Percentiles rank a stretch among this genome's conserved stretches.
phyloP scores from a whole-genome alignment of 75 land plant species.

The Isoetes taiwanensis region DNA sequence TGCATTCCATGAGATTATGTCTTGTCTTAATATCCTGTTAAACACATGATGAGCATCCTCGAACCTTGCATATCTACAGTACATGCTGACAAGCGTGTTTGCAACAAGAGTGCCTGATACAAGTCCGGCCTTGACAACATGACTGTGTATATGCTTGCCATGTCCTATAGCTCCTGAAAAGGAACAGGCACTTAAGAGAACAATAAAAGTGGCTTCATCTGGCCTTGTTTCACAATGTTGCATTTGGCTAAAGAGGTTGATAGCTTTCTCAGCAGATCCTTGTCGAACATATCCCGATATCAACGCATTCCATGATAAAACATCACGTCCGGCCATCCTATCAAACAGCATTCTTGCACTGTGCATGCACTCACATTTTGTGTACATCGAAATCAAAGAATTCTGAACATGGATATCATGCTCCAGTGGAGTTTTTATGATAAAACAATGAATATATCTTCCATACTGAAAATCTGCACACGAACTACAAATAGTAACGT shows the following conservation, averaged over 20 bases:
- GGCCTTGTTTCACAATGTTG: background rate
- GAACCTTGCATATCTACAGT: constrained; percentile 9
- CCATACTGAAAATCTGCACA: too few species aligned
- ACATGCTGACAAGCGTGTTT: constrained; percentile 20
- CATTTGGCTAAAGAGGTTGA: constrained; percentile 20
- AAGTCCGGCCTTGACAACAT: background rate
- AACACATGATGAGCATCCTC: constrained; percentile 5
- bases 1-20: too few species aligned
- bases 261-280: constrained; percentile 26
- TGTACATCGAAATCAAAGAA: background rate
- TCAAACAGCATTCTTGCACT: background rate
- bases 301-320: constrained; percentile 36
- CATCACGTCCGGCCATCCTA: background rate
- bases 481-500: too few species aligned
- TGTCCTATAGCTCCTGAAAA: background rate
- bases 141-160: constrained; percentile 15
- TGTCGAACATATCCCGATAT: constrained; percentile 49
- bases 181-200: constrained; percentile 20
- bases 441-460: too few species aligned
- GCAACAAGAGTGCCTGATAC: constrained; percentile 4
- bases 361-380: background rate
- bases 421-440: too few species aligned
- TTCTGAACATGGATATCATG: too few species aligned
- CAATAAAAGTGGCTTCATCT: constrained; percentile 13
- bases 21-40: too few species aligned